Evolutionary conservation across 208 protist species (phyloP).

Genomic region (Novymonas esmeraldas): DNA sequence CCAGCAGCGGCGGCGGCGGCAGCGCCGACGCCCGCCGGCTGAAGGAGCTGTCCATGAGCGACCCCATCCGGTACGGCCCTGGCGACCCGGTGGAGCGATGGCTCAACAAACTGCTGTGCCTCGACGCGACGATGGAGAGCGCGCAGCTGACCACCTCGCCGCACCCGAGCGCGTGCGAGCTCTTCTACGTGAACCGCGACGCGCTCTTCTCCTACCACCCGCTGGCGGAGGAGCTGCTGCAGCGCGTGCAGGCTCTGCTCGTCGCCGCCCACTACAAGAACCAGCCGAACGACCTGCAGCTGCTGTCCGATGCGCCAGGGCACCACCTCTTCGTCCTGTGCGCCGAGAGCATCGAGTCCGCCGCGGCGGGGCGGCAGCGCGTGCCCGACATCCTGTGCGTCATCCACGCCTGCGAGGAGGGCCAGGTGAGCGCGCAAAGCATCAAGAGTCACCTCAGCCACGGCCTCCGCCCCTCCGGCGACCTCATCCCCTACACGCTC

Average conservation of each 20-base stretch:
- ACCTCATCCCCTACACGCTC: constrained; percentile 99
- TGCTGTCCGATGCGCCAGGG: constrained; percentile 99
- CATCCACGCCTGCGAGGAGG: constrained; percentile 98
- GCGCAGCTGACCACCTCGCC: constrained; percentile 66
- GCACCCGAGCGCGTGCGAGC: constrained; percentile 96
- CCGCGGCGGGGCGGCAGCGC: constrained; percentile 27
- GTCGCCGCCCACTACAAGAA: constrained; percentile 99
- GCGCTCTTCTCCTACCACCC: constrained; percentile 99
- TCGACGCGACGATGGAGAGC: constrained; percentile 92
- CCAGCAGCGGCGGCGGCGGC: constrained; percentile 25
- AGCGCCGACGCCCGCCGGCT: constrained; percentile 62
- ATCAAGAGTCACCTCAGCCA: constrained; percentile 86
- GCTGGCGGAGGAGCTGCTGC: constrained; percentile 92
- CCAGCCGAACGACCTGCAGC: constrained; percentile 99
- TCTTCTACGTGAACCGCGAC: constrained; percentile 99
- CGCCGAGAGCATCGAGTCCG: constrained; percentile 48
- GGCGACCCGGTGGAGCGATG: constrained; percentile 97
- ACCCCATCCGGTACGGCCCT: constrained; percentile 98
- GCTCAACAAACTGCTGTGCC: constrained; percentile 98
- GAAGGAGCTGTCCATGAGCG: constrained; percentile 94
- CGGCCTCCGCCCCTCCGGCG: constrained; percentile 95
- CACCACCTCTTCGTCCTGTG: constrained; percentile 99
- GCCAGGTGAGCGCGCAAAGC: constrained; percentile 91
- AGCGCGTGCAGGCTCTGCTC: constrained; percentile 96
- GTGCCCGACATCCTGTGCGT: constrained; percentile 98